These are phyloP conservation scores for Euphorbia neoarborescens DNA, from an alignment of 441 rosid genomes.

Conservation along the genomic window DNA sequence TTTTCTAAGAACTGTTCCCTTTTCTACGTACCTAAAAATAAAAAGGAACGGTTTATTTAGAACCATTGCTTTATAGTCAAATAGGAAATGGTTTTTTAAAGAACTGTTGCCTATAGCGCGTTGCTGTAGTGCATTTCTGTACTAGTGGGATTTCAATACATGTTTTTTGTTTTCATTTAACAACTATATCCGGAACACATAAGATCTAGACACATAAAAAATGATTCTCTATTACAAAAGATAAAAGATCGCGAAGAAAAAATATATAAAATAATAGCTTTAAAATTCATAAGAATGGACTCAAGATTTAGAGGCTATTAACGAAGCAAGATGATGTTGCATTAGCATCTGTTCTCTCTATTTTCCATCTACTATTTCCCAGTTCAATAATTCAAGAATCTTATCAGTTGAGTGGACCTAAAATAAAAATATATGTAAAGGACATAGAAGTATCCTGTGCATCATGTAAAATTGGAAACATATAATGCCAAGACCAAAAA, in stretches of 20 bases:
- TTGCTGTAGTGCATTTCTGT: too few species aligned
- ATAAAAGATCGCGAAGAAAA: not conserved
- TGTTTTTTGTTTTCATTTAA: conserved; percentile 70
- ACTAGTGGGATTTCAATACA: conserved; percentile 60
- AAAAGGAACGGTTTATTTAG: too few species aligned
- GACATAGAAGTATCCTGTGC: conserved; percentile 6
- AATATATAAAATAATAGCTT: conserved; percentile 5
- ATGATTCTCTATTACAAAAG: not conserved
- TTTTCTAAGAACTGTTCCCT: too few species aligned
- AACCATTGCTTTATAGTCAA: too few species aligned
- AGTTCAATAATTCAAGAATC: conserved; percentile 77
- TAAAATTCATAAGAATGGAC: too few species aligned
- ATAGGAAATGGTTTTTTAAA: too few species aligned
- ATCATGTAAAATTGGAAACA: not conserved
- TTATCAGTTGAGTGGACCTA: conserved; percentile 83
- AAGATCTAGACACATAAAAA: conserved; percentile 49
- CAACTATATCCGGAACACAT: conserved; percentile 77
- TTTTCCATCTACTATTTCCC: conserved; percentile 86
- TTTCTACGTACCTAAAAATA: too few species aligned
- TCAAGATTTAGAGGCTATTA: too few species aligned
- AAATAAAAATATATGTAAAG: conserved; percentile 21
- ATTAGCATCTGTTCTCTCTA: too few species aligned
- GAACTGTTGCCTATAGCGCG: too few species aligned
- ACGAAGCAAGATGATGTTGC: too few species aligned
- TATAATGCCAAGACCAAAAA: conserved; percentile 1